phyloP scores from a whole-genome alignment of 2,329 filamentous ascomycete species.

The Tolypocladium capitatum region DNA sequence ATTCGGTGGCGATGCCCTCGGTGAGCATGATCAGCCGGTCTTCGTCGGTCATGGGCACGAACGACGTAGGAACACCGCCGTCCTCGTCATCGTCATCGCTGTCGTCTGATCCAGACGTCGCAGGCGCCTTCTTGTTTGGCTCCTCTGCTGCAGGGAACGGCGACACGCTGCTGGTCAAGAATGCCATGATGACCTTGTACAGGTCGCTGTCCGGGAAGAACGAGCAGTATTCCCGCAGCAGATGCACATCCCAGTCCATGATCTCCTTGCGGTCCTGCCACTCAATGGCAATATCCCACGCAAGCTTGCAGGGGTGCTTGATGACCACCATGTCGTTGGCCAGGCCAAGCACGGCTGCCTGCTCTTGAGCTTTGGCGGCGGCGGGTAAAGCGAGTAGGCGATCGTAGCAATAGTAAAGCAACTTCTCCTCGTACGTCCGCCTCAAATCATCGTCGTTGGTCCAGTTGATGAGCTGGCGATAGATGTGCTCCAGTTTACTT shows the following conservation, averaged over 20 bases:
- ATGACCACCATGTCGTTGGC: constrained; percentile 94
- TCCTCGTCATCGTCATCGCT: constrained; percentile 50
- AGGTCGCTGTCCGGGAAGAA: constrained; percentile 80
- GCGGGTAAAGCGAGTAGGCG: constrained; percentile 54
- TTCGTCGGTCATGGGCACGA: constrained; percentile 53
- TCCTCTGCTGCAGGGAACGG: constrained; percentile 49
- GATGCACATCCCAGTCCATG: constrained; percentile 60
- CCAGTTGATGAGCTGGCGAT: constrained; percentile 81
- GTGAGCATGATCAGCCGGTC: constrained; percentile 73
- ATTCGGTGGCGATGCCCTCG: constrained; percentile 57
- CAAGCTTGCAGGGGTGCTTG: constrained; percentile 75
- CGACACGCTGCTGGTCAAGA: constrained; percentile 69
- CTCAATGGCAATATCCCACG: constrained; percentile 83
- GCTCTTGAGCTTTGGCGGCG: constrained; percentile 55
- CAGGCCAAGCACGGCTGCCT: constrained; percentile 58
- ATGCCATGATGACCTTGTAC: constrained; percentile 69
- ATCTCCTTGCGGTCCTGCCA: constrained; percentile 72
- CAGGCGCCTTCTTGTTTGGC: constrained; percentile 9
- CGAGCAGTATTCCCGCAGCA: constrained; percentile 67
- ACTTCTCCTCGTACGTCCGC: constrained; percentile 78
- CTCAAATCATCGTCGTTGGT: constrained; percentile 72
- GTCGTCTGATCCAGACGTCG: constrained; percentile 32
- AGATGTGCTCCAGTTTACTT: constrained; percentile 69
- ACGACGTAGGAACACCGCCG: constrained; percentile 37
- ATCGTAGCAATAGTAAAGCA: constrained; percentile 71